Base-by-base conservation (phyloP, 2,329 filamentous ascomycete genomes). In the Stagonosporopsis chrysanthemi region DNA sequence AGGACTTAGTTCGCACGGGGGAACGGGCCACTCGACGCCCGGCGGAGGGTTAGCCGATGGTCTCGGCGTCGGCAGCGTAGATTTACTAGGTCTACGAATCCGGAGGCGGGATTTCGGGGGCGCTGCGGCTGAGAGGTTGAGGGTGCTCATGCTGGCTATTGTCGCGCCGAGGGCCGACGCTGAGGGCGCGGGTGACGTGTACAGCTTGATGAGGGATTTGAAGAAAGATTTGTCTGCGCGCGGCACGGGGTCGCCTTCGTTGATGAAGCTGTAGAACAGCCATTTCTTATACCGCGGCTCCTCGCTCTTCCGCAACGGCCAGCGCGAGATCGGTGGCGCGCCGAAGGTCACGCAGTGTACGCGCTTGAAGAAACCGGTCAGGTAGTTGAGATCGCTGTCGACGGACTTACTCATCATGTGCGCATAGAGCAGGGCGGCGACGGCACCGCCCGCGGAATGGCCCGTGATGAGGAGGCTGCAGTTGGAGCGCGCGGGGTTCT, bases 291-390 rank as follows among this genome's bases (percentile, higher is more conserved):
- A 73, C 3, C 69, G 63, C 38, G 68, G 67, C 12, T 72, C 65
- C 3, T 65, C 66, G 0, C 89, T 87, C 63, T 85, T 89, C 26
- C 81, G 70, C 2, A 96, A 77, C 0, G 91, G 90, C 1, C 90
- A 80, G 0, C 92, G 81, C 19, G 87, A 89, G 2, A 96, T 81
- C 0, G 92, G 91, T 1, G 92, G 92, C 0, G 90, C 84, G n/a
- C 92, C 92, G 65, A 96, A 96, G 0, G 89, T 93, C 38, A 96
- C 80, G 76, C 92, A 96, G 75, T 96, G 91, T 3, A 96, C 83
- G 39, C 90, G 83, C 69, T 88, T 89, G 78, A 96, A 95, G 75
- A 77, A 88, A 1, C 82, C 82, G 0, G 89, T 87, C 4, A 96
- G 82, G 29, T 80, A 74, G 58, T 84, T 90, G 40, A 96, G 84